Evolutionary conservation across 768 basidiomycete genomes (phyloP).

Genomic region (Rhodotorula graminis): DNA sequence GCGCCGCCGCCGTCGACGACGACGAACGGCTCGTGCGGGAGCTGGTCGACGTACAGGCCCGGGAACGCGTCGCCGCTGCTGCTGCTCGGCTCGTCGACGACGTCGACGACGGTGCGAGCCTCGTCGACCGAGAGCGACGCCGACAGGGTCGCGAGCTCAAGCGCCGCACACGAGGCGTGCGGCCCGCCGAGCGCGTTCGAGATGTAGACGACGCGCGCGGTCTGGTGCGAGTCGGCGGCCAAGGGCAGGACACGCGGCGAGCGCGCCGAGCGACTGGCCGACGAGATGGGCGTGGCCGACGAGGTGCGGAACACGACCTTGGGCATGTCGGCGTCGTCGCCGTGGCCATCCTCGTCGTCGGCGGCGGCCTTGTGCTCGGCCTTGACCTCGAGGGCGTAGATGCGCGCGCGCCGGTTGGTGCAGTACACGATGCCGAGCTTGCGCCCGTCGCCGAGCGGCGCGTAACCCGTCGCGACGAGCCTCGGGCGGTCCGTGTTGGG

Average conservation of each 20-base stretch:
- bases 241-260: constrained; percentile 55
- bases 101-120: constrained; percentile 44
- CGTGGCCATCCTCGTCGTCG: too few species aligned
- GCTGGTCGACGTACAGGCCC: constrained; percentile 59
- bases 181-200: constrained; percentile 58
- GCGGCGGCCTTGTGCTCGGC: background rate
- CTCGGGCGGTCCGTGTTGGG: constrained; percentile 7
- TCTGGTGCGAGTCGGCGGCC: constrained; percentile 23
- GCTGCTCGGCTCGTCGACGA: constrained; percentile 48
- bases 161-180: constrained; percentile 57
- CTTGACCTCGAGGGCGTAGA: constrained; percentile 55
- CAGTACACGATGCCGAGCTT: constrained; percentile 60
- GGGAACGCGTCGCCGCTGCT: constrained; percentile 56
- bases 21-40: constrained; percentile 52
- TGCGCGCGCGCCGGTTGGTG: constrained; percentile 58
- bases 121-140: background rate
- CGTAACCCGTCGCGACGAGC: constrained; percentile 62
- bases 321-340: constrained; percentile 20
- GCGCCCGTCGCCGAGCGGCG: constrained; percentile 57
- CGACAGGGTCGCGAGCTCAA: constrained; percentile 53
- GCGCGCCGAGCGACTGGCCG: constrained; percentile 53
- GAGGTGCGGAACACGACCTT: background rate
- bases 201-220: constrained; percentile 54
- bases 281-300: constrained; percentile 4
- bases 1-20: constrained; percentile 36